Conservation (phyloP, 2,329 filamentous ascomycete species). For the Epichloe typhina region DNA sequence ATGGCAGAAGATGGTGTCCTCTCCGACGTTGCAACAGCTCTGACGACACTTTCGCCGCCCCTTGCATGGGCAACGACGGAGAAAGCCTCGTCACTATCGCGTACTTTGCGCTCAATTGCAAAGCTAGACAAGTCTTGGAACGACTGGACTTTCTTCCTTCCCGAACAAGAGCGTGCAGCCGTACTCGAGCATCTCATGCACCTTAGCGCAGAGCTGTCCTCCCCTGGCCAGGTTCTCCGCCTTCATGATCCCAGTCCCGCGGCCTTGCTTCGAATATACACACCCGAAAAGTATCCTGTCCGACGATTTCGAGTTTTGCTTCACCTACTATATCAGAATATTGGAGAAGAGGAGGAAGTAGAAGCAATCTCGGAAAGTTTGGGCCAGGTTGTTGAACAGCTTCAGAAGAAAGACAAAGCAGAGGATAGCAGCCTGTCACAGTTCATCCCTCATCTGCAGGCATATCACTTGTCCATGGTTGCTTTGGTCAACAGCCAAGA, state of each 20-base stretch:
- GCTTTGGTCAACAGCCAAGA: constrained; percentile 27
- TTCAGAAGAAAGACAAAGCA: constrained; percentile 23
- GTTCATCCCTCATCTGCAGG: constrained; percentile 36
- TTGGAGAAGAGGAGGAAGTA: constrained; percentile 30
- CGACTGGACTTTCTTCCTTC: constrained; percentile 41
- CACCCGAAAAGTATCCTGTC: constrained; percentile 35
- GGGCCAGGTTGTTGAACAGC: constrained; percentile 22
- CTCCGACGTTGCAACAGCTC: constrained; percentile 33
- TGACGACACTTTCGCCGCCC: constrained; percentile 36
- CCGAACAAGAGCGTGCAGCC: constrained; percentile 38
- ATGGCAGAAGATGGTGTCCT: constrained; percentile 47
- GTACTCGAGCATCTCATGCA: constrained; percentile 48
- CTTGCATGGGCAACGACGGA: constrained; percentile 40
- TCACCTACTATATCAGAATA: constrained; percentile 31
- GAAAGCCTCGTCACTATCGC: constrained; percentile 39
- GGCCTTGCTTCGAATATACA: constrained; percentile 35
- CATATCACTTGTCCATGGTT: constrained; percentile 30
- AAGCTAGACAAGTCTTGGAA: constrained; percentile 44
- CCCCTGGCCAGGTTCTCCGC: constrained; percentile 21
- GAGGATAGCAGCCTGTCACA: constrained; percentile 31
- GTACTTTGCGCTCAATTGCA: constrained; percentile 45
- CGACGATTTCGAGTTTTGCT: constrained; percentile 39
- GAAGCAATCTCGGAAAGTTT: constrained; percentile 26
- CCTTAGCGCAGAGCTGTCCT: constrained; percentile 27
- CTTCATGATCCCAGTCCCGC: constrained; percentile 33